Conservation (phyloP, 768 basidiomycete species). For the Leccinum disarticulatum region DNA sequence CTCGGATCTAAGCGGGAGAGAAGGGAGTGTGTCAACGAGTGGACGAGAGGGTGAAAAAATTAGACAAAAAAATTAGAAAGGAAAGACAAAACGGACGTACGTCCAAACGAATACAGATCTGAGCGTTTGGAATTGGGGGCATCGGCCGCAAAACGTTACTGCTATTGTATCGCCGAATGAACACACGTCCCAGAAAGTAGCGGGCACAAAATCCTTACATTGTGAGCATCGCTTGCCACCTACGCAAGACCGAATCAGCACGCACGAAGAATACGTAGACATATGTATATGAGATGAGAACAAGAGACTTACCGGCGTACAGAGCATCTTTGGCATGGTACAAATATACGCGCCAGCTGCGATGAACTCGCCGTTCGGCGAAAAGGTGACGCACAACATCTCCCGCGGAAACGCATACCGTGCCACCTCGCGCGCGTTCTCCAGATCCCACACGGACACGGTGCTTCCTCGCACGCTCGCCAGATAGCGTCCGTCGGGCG, state of each 20-base stretch:
- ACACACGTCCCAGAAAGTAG: neutral
- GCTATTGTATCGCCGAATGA: neutral
- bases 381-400: slow-evolving; percentile 25
- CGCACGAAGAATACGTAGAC: neutral
- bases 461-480: slow-evolving; percentile 22
- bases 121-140: neutral
- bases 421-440: slow-evolving; percentile 13
- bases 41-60: neutral
- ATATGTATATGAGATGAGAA: neutral
- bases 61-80: neutral
- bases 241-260: slow-evolving; percentile 5
- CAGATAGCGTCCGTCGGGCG: slow-evolving; percentile 16
- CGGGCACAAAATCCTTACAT: slow-evolving; percentile 6
- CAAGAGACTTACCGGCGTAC: slow-evolving; percentile 4
- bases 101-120: neutral
- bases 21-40: neutral
- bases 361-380: slow-evolving; percentile 21
- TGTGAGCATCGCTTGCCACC: slow-evolving; percentile 4
- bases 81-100: slow-evolving; percentile 2
- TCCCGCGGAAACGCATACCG: slow-evolving; percentile 24
- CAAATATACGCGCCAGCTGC: slow-evolving; percentile 20
- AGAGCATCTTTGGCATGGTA: slow-evolving; percentile 11
- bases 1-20: neutral
- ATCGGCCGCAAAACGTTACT: neutral
- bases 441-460: slow-evolving; percentile 21